Base-by-base conservation (phyloP, 2,329 filamentous ascomycete genomes). In the Stagonosporopsis vannaccii region DNA sequence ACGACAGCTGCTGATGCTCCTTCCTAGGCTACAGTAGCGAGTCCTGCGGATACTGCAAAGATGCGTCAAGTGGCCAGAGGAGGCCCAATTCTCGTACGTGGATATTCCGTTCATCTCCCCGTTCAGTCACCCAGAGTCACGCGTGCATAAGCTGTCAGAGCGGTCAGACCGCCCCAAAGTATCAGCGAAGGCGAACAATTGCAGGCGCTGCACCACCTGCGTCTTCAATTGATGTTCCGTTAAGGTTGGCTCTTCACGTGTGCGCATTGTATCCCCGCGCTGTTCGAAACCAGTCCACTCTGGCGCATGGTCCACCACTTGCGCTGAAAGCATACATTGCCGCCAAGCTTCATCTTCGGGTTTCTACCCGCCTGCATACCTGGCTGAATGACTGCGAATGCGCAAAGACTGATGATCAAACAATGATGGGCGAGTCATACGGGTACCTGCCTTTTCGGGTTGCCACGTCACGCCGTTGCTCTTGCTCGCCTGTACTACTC, bases 21-120 rank as follows among this genome's bases (percentile, higher is more conserved):
- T 52, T 59, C 45, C 25, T 54, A 82, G 80, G 80, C 68, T 82
- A 82, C 69, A 77, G 79, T 62, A 73, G 72, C 56, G 76, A 79
- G 63, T 77, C 78, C 57, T 82, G 80, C 68, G 80, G 80, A 51
- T 82, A 82, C 68, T 82, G 80, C 76, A 82, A 81, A 75, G 69
- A 75, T 60, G 71, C 74, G 61, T 69, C 77, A 41, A 75, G 76
- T 72, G 79, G 79, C 78, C 74, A 75, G 69, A 77, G 79, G 68
- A 79, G 72, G 66, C 75, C 78, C 60, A 70, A 79, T 63, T 81
- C 80, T 70, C 78, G 80, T 82, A 78, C 74, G 80, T 80, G 56
- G 41, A 49, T 56, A 17, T 56, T 63, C 55, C 51, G 42, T 61
- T 46, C 46, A 44, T 57, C 45, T 60, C 49, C 45, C 59, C 43